These are phyloP conservation scores for Paradendryphiella salina DNA, from an alignment of 2,329 filamentous ascomycete genomes.

Conservation along the genomic window DNA sequence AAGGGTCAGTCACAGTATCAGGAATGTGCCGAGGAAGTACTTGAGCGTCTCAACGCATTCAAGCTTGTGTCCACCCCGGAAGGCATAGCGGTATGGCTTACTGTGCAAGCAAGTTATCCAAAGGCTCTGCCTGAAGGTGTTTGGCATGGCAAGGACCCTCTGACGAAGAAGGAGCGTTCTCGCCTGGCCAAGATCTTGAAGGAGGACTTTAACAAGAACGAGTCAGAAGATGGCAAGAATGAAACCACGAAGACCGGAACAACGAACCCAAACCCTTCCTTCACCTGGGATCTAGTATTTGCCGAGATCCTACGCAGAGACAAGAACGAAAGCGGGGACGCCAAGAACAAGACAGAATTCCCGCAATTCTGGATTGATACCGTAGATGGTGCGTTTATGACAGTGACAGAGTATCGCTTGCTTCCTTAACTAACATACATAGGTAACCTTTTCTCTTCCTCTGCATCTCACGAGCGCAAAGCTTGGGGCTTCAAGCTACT, in stretches of 20 bases:
- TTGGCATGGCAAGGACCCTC: constrained; percentile 73
- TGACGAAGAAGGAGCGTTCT: constrained; percentile 68
- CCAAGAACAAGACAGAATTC: constrained; percentile 57
- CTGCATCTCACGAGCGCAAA: constrained; percentile 84
- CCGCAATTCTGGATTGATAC: constrained; percentile 81
- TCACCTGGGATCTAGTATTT: constrained; percentile 85
- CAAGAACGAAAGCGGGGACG: constrained; percentile 27
- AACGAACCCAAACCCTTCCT: constrained; percentile 80
- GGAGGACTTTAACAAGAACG: constrained; percentile 65
- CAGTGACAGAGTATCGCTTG: not conserved
- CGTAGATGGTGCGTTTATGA: constrained; percentile 72
- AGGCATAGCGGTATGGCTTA: constrained; percentile 86
- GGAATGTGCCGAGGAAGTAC: constrained; percentile 62
- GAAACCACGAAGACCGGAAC: constrained; percentile 65
- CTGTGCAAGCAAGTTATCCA: constrained; percentile 64
- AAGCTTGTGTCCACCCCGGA: constrained; percentile 80
- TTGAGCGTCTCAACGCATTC: constrained; percentile 64
- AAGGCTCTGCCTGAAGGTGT: constrained; percentile 68
- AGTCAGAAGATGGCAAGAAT: constrained; percentile 50
- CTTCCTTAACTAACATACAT: constrained; percentile 11
- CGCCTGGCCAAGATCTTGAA: constrained; percentile 77
- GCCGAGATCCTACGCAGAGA: constrained; percentile 39
- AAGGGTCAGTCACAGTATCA: constrained; percentile 52
- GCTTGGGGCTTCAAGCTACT: constrained; percentile 90
- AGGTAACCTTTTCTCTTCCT: constrained; percentile 83